Evolutionary conservation across 1,284 basidiomycete species (phyloP), one percentile per base, ranked within the genome.

Genomic region (Leccinum solheimii): DNA sequence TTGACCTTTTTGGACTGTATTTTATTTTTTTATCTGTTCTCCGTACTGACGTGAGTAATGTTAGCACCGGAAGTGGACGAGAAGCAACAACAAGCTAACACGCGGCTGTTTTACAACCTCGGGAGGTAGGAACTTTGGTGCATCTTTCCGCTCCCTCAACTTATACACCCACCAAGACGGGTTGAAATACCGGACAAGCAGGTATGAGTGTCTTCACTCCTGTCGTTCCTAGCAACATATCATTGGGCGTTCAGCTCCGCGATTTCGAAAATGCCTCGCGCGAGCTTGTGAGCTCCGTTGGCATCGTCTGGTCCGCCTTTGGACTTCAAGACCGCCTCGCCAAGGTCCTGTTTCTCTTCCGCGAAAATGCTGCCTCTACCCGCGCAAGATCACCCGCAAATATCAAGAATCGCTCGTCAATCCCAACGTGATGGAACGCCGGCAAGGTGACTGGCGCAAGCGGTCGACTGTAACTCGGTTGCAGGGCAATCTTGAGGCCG

Each of bases 281-380:
- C n/a, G 73, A 74, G 52, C 61, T 74, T 6, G 73, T 74, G 10
- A 76, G 72, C 36, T 74, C 75, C 2, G 74, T 76, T 45, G 74
- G 72, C 5, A 76, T 73, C 14, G 61, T 76, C 21, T 73, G 63
- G 30, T 76, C 72, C 16, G 71, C 72, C 7, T 76, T 72, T 43
- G 58, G 62, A 50, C 58, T 73, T 36, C 75, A 73, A 40, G 72
- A 76, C 55, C 71, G 75, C 27, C 68, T 76, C 3, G 66, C 71
- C 26, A 76, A 73, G 60, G 60, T 73, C 11, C 59, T 75, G 26
- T 76, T 74, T 55, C 51, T 74, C 1, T 74, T 74, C 54, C 74
- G 74, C 21, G 73, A 77, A 30, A 74, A 76, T 13, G 72, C 75
- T 3, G 74, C 72, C 61, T 74, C n/a, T 70, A 72, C 51, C 72